Conservation (phyloP, 2,329 filamentous ascomycete genomes). For the Aspergillus transmontanensis region DNA sequence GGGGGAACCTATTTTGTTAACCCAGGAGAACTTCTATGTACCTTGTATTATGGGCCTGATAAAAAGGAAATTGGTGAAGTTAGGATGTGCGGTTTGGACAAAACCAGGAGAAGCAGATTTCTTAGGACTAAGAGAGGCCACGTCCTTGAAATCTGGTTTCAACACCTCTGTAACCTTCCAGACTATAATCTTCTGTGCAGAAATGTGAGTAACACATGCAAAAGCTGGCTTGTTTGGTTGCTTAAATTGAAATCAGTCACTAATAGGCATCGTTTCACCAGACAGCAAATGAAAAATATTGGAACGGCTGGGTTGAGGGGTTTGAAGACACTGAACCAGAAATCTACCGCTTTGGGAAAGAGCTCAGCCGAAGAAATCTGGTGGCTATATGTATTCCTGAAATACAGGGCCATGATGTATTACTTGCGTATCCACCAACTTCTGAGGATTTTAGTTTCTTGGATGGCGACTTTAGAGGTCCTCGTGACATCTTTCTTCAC, state of each 20-base stretch:
- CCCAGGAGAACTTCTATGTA: constrained; percentile 29
- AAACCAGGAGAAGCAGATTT: constrained; percentile 18
- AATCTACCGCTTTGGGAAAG: constrained; percentile 30
- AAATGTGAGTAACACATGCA: constrained; percentile 25
- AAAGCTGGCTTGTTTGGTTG: neutral
- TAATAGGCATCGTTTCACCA: neutral
- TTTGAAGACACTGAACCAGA: constrained; percentile 34
- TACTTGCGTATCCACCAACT: constrained; percentile 33
- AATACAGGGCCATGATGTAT: constrained; percentile 13
- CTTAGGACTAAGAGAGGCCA: constrained; percentile 16
- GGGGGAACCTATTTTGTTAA: constrained; percentile 23
- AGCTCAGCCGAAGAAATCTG: constrained; percentile 27
- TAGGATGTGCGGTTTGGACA: constrained; percentile 31
- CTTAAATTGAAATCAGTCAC: neutral
- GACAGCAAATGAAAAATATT: constrained; percentile 18
- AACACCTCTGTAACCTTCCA: constrained; percentile 31
- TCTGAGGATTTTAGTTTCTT: constrained; percentile 32
- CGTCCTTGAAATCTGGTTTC: constrained; percentile 35
- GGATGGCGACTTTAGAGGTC: constrained; percentile 5
- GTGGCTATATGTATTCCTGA: constrained; percentile 34
- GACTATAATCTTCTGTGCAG: constrained; percentile 31
- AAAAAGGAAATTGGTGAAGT: constrained; percentile 31
- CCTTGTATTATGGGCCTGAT: constrained; percentile 34
- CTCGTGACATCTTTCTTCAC: constrained; percentile 20
- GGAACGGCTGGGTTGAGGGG: constrained; percentile 38